These are phyloP conservation scores for Saccharomycopsis crataegensis DNA, from an alignment of 1,139 yeast species.

Conservation along the genomic window DNA sequence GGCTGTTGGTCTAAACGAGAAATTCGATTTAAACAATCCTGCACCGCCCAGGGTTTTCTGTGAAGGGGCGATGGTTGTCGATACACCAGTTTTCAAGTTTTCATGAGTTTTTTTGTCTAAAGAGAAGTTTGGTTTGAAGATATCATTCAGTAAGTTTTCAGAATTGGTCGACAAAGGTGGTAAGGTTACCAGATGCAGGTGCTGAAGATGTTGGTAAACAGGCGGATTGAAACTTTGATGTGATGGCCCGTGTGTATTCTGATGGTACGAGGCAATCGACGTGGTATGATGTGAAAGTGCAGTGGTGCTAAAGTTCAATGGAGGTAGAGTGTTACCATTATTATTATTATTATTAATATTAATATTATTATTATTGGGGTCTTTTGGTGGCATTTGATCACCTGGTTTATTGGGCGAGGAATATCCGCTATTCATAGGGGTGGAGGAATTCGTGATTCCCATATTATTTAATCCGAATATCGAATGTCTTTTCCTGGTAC, in stretches of 20 bases:
- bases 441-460: no score
- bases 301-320: neutral
- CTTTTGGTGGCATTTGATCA: no score
- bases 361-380: neutral
- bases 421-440: no score
- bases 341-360: neutral
- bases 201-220: no score
- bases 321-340: neutral
- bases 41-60: neutral
- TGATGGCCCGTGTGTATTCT: no score
- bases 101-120: neutral
- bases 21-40: neutral
- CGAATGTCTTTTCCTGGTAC: neutral
- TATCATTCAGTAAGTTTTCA: neutral
- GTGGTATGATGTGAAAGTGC: no score
- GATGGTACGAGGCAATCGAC: no score
- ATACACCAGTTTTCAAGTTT: neutral
- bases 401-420: no score
- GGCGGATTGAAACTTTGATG: no score
- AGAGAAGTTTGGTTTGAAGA: slow-evolving; percentile 2
- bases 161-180: neutral
- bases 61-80: neutral
- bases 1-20: neutral
- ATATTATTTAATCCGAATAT: no score
- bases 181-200: neutral